These are phyloP conservation scores for Arctium minus DNA, from an alignment of 129 eudicot genomes.

Conservation along the genomic window DNA sequence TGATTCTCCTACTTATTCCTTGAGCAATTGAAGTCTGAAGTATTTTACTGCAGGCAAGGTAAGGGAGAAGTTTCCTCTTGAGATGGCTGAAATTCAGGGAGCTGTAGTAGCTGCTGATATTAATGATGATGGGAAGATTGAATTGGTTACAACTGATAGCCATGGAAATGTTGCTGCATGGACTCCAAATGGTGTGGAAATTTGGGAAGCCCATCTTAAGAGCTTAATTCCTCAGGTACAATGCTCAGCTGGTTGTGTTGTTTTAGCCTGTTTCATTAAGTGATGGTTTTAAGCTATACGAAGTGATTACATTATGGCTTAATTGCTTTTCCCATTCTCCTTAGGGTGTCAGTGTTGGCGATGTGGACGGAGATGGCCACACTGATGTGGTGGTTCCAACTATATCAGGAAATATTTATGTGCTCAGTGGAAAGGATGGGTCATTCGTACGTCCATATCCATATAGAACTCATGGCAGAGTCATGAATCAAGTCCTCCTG, in stretches of 20 bases:
- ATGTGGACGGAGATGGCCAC: conserved; percentile 97
- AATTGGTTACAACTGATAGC: conserved; percentile 79
- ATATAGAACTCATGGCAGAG: conserved; percentile 99
- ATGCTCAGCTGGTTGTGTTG: background rate
- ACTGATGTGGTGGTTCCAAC: conserved; percentile 97
- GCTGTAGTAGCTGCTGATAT: conserved; percentile 94
- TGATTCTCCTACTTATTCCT: background rate
- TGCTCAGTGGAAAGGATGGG: conserved; percentile 92
- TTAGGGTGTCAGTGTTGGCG: conserved; percentile 89
- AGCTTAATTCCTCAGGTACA: conserved; percentile 91
- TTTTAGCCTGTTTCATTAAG: background rate
- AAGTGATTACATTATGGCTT: background rate
- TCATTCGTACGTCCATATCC: conserved; percentile 82
- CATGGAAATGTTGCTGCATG: conserved; percentile 99
- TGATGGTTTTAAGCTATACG: background rate
- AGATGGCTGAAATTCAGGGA: conserved; percentile 99
- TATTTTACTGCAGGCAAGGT: conserved; percentile 61
- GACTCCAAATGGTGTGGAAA: conserved; percentile 90
- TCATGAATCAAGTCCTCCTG: conserved; percentile 88
- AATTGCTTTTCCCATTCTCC: background rate
- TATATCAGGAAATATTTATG: conserved; percentile 87
- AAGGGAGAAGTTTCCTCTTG: conserved; percentile 92
- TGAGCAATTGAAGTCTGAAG: background rate
- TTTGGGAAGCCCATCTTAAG: conserved; percentile 89
- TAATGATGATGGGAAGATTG: conserved; percentile 95